Evolutionary conservation across 2,329 filamentous ascomycete species (phyloP), one percentile per base, ranked within the genome.

Genomic region (Intubia oerlemansii): DNA sequence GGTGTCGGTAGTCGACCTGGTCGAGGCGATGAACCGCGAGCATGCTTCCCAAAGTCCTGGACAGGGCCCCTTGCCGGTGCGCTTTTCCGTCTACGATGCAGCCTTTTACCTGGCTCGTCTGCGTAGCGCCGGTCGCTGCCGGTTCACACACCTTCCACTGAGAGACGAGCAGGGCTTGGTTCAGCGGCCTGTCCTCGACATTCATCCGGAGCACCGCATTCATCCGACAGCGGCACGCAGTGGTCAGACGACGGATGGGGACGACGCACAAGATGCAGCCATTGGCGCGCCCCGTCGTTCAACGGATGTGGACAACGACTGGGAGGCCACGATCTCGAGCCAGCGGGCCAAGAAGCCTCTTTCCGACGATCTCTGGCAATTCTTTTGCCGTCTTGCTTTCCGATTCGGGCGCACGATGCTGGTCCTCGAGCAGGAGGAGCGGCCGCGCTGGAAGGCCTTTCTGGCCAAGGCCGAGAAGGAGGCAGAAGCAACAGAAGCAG

Each of bases 191-290:
- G 1, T 17, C 2, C 33, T 37, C 27, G 29, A 42, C 6, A 38
- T 41, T 33, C 43, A 46, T 32, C 48, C 49, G 1, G 49, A 52
- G 31, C 34, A 48, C 24, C 44, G 35, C 18, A 22, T 37, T 8
- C 23, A 17, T 19, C 24, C 19, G 12, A 23, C 28, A 18, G 5
- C 26, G 28, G 5, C 8, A 9, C 9, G 2, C 23, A 7, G 8
- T n/a, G n/a, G n/a, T n/a, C 17, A 7, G 26, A 17, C 18, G 10
- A 25, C 19, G 19, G 20, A 14, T 20, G 25, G 24, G 7, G 21
- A 16, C 16, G 21, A 32, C 12, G 17, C 17, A 10, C 41, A 41
- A 19, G 41, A 41, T 31, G 21, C 25, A 15, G 23, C 24, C 15
- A 24, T 43, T 14, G 31, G 38, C 17, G 30, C 30, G 13, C 39